These are phyloP conservation scores for Gremmenia infestans DNA, from an alignment of 2,329 filamentous ascomycete species.

Conservation along the genomic window DNA sequence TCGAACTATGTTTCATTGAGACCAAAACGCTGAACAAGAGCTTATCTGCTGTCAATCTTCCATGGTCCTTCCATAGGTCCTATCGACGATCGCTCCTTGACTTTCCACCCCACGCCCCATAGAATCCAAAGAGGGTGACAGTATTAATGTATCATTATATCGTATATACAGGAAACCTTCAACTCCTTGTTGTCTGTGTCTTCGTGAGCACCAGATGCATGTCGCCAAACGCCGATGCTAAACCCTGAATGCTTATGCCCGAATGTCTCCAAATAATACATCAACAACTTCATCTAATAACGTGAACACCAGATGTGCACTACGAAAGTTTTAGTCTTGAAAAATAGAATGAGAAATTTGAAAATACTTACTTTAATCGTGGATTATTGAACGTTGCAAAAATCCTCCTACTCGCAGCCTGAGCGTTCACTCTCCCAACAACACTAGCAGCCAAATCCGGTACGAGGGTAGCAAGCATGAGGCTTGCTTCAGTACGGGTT, in stretches of 20 bases:
- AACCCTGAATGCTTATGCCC: constrained; percentile 18
- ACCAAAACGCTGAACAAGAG: too few species aligned
- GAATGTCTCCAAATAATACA: constrained; percentile 30
- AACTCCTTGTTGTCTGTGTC: constrained; percentile 1
- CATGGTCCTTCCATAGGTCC: too few species aligned
- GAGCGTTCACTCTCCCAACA: constrained; percentile 86
- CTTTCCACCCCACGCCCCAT: too few species aligned
- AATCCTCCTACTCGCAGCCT: constrained; percentile 80
- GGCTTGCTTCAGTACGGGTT: constrained; percentile 78
- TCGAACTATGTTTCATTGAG: too few species aligned
- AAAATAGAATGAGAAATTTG: background rate
- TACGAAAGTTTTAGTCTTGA: constrained; percentile 15
- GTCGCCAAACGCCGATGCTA: constrained; percentile 27
- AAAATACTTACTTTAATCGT: constrained; percentile 69
- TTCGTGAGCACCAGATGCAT: background rate
- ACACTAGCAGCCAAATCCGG: constrained; percentile 91
- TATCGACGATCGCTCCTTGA: too few species aligned
- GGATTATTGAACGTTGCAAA: constrained; percentile 90
- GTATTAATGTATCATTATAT: constrained; percentile 1
- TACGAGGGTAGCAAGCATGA: constrained; percentile 83
- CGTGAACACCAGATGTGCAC: constrained; percentile 34
- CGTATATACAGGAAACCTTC: background rate
- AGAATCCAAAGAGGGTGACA: background rate
- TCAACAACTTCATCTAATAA: constrained; percentile 33
- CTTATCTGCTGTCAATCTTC: too few species aligned